Conservation (phyloP, 345 rosid genomes). For the Salix koriyanagi region DNA sequence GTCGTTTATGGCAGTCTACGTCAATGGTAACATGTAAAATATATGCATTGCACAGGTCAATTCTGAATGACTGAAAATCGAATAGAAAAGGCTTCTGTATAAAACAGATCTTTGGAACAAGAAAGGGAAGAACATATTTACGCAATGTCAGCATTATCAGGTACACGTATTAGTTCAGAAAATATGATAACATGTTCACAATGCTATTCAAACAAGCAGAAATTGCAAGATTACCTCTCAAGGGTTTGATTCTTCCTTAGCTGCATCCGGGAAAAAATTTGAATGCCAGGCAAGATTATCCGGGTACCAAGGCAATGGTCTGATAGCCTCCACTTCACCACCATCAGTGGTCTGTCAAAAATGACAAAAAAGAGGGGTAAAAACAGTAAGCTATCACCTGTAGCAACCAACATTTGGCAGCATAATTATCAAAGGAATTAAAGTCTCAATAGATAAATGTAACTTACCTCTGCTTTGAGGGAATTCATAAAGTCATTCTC, state of each 20-base stretch:
- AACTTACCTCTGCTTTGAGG: conserved; percentile 65
- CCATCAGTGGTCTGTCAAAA: conserved; percentile 51
- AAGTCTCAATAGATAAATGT: background rate
- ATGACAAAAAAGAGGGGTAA: background rate
- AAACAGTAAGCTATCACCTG: background rate
- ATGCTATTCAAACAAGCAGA: background rate
- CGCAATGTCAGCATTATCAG: background rate
- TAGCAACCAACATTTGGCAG: background rate
- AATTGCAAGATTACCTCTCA: conserved; percentile 53
- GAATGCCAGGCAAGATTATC: conserved; percentile 92
- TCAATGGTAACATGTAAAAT: background rate
- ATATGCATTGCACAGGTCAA: background rate
- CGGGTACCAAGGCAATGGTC: conserved; percentile 90
- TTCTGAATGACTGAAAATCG: no score
- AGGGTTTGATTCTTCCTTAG: conserved; percentile 83
- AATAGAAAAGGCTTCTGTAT: background rate
- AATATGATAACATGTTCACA: background rate
- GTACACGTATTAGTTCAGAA: background rate
- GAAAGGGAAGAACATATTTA: background rate
- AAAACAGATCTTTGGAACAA: background rate
- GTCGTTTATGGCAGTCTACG: background rate
- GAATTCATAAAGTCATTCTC: conserved; percentile 79
- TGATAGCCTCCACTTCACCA: conserved; percentile 67
- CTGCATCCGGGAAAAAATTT: conserved; percentile 82
- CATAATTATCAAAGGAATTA: background rate